Base-by-base conservation (phyloP, 257 asterid species). In the Primulina eburnea region DNA sequence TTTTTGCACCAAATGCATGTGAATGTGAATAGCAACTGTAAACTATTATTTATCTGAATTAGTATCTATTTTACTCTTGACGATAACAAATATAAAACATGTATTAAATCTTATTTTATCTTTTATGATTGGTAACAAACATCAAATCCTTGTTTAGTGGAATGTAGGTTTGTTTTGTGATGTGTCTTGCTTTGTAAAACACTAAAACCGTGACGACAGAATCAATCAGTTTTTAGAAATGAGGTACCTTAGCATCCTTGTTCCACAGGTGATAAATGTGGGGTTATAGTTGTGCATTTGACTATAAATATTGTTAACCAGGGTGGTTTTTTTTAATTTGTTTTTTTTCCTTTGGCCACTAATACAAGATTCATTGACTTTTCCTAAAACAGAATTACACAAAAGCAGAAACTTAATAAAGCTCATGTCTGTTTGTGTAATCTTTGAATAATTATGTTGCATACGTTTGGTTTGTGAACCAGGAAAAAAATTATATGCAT, bases 1-100 rank as follows among this genome's bases (percentile, higher is more conserved):
- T 47, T 21, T 35, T 63, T 33, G 29, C 58, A 63, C 67, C 3
- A n/a, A 16, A 21, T 40, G 50, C 33, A n/a, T 4, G 17, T 71
- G 17, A 64, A 57, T 28, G 37, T 65, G 47, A 16, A 32, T 57
- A 43, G 62, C 72, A 62, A 52, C 64, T 61, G 28, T 34, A 67
- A 62, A 58, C 61, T 60, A 62, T 50, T 59, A 30, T 30, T 33
- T 71, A 67, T 53, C 34, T 33, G 33, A 53, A 43, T 77, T 68
- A 12, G 65, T 61, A 67, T 64, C 26, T 16, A 55, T 53, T 43
- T 14, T 26, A 34, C 68, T 32, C 29, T 35, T 62, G 47, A 30
- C 37, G 65, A 59, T 5, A 32, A 26, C 57, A 43, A 57, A 40
- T 33, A 14, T 67, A 60, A 16, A n/a, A 12, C 16, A 9, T 60